Evolutionary conservation across 306 rosid genomes (phyloP).

Genomic region (Gastrolobium bilobum): DNA sequence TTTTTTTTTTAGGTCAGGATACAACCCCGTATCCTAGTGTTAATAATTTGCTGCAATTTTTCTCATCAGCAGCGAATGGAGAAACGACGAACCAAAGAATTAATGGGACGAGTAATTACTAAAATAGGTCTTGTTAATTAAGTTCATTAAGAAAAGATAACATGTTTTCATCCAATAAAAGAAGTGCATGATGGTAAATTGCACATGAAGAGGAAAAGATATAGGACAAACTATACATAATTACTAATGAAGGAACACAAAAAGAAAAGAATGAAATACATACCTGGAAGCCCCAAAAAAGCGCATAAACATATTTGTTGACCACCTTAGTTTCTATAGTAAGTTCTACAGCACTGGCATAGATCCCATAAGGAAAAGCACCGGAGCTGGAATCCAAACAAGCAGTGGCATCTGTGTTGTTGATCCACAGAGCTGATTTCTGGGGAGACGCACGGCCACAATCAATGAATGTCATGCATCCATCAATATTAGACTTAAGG

Average conservation of each 20-base stretch:
- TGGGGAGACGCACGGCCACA: conserved; percentile 52
- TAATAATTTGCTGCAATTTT: too few relatives aligned
- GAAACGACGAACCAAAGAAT: too few relatives aligned
- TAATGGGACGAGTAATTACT: not conserved
- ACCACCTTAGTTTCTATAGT: not conserved
- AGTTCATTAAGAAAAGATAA: not conserved
- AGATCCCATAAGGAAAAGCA: not conserved
- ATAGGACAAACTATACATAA: not conserved
- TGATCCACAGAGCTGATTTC: not conserved
- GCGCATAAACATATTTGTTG: not conserved
- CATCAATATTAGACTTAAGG: fast-evolving
- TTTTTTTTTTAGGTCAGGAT: too few relatives aligned
- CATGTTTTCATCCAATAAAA: not conserved
- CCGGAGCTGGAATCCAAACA: conserved; percentile 45
- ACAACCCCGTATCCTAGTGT: too few relatives aligned
- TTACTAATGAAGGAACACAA: not conserved
- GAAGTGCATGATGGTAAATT: not conserved
- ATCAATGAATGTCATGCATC: conserved; percentile 56
- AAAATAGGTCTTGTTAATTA: not conserved
- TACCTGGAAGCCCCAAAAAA: conserved; percentile 9
- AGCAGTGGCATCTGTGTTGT: not conserved
- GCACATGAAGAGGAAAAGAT: not conserved
- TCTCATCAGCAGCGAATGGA: too few relatives aligned
- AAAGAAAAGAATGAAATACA: not conserved
- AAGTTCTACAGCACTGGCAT: not conserved